Evolutionary conservation across 129 eudicot genomes (phyloP), one percentile per base, ranked within the genome.

Genomic region (Centella asiatica): DNA sequence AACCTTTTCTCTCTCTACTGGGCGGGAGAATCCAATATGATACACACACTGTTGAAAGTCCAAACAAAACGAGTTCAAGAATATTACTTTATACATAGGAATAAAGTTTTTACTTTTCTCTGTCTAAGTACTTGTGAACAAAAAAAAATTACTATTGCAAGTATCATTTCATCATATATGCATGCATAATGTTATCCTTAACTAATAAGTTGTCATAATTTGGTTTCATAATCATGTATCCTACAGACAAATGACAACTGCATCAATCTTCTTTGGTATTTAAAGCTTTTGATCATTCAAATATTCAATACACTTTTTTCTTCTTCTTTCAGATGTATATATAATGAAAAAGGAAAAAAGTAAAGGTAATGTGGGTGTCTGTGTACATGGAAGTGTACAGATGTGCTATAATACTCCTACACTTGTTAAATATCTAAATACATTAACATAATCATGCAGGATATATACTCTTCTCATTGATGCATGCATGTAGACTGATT

Each of bases 11-110:
- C 40, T 39, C 47, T 60, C 45, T 8, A 15, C n/a, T 58, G 57
- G 20, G 39, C 11, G 73, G 6, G 67, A 60, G 74, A 69, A 69
- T 60, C 74, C 66, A 34, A 69, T 50, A 58, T 53, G 53, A 24
- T 66, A 20, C n/a, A n/a, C n/a, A n/a, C n/a, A n/a, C 46, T 59
- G 42, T 40, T 25, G 59, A 69, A 67, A 10, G 53, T 69, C 74
- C 74, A 69, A 69, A 60, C 74, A 26, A 33, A 60, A 69, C 67
- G 46, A 34, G 67, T 69, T 57, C 27, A 69, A 47, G 50, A 34
- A 47, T 45, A 34, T 14, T 47, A n/a, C 33, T 69, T 49, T 46
- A 29, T 33, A 25, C 59, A 23, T 60, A 11, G 6, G 29, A 45
- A 59, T 47, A 57, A 69, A 48, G 39, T 60, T 12, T 31, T 45